These are phyloP conservation scores for Cucurbita ficifolia DNA, from an alignment of 306 rosid genomes.

Conservation along the genomic window DNA sequence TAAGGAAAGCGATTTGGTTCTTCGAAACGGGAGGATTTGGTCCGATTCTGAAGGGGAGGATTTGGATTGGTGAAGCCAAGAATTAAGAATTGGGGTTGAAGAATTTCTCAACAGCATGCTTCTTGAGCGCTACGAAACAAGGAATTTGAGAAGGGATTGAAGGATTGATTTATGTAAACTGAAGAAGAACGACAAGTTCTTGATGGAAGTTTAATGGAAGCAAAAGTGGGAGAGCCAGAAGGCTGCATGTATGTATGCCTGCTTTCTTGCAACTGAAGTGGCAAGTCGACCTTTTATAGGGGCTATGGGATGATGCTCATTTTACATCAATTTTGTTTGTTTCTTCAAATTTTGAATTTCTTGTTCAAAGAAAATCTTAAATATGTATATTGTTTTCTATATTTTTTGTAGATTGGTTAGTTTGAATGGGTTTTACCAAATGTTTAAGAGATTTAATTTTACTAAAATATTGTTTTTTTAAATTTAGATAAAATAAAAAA, in stretches of 20 bases:
- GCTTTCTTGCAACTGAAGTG: background rate
- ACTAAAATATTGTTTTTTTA: too few relatives aligned
- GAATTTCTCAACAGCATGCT: conserved; percentile 61
- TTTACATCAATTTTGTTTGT: background rate
- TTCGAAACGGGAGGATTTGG: conserved; percentile 21
- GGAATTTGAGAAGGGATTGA: background rate
- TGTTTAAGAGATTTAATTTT: too few relatives aligned
- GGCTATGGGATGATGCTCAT: background rate
- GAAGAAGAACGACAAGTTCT: background rate
- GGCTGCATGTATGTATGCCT: background rate
- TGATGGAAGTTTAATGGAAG: background rate
- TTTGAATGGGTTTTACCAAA: too few relatives aligned
- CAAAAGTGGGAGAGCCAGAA: background rate
- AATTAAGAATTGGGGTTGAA: conserved; percentile 42
- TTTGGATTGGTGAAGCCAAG: conserved; percentile 30
- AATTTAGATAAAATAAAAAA: too few relatives aligned
- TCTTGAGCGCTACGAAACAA: background rate
- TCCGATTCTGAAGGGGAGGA: conserved; percentile 29
- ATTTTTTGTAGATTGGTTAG: background rate
- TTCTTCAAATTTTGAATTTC: background rate
- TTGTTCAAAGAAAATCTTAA: too few relatives aligned
- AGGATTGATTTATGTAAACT: background rate
- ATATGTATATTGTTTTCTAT: too few relatives aligned
- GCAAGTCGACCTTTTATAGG: background rate
- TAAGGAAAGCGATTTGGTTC: conserved; percentile 26